A percentile compares a stretch with the other conserved stretches of the same genome.
phyloP scores from a whole-genome alignment of 768 basidiomycete species.

The Tulasnella sp. region DNA sequence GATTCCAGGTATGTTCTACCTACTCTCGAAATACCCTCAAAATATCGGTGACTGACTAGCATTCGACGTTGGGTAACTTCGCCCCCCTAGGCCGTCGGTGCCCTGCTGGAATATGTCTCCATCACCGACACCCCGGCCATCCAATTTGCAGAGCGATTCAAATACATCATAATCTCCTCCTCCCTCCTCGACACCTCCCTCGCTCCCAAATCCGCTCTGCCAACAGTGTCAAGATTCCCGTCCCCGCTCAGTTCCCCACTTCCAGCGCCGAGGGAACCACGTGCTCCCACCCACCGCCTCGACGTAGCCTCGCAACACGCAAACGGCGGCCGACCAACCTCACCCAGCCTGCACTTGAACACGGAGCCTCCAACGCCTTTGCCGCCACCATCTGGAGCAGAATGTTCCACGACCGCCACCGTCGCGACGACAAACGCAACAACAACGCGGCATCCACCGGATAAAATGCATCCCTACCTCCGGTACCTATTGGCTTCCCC shows the following conservation, averaged over 20 bases:
- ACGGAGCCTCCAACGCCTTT: not conserved
- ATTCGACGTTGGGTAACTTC: not conserved
- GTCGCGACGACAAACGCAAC: not conserved
- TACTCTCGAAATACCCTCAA: not conserved
- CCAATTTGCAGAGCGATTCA: constrained; percentile 73
- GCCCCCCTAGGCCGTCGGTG: not conserved
- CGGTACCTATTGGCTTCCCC: constrained; percentile 5
- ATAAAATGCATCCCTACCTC: not conserved
- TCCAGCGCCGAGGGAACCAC: not conserved
- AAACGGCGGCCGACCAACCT: not conserved
- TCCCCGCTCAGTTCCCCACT: constrained; percentile 44
- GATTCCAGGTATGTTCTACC: not conserved
- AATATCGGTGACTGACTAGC: not conserved
- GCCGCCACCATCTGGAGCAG: not conserved
- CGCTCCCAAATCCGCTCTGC: constrained; percentile 41
- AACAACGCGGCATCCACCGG: not conserved
- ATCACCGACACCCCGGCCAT: constrained; percentile 33
- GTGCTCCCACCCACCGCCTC: constrained; percentile 30
- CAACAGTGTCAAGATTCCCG: constrained; percentile 41
- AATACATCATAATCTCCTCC: constrained; percentile 78
- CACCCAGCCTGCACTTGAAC: constrained; percentile 20
- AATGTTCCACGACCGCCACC: not conserved
- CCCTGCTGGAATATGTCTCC: constrained; percentile 20
- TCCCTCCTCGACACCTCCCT: constrained; percentile 63
- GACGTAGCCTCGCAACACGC: constrained; percentile 28